A percentile compares a stretch with the other conserved stretches of the same genome.
These are phyloP conservation scores for Pestalotiopsis sp. DNA, from an alignment of 2,329 filamentous ascomycete species.

Conservation along the genomic window DNA sequence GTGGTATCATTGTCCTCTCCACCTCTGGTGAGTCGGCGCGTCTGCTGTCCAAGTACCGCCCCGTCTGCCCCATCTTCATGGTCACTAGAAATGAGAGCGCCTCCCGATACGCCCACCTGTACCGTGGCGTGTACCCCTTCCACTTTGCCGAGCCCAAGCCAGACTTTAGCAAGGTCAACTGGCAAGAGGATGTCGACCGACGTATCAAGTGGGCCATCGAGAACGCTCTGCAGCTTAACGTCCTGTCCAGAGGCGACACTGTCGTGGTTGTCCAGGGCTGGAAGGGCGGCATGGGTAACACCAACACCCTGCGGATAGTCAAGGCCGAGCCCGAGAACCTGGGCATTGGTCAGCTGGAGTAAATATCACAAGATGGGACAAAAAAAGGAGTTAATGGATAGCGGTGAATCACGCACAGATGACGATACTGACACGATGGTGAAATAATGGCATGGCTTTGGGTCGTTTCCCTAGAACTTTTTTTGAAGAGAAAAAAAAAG, in stretches of 20 bases:
- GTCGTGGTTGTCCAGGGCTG: constrained; percentile 88
- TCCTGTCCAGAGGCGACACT: constrained; percentile 72
- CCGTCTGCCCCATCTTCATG: constrained; percentile 99
- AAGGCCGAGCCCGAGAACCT: constrained; percentile 63
- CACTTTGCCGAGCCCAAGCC: constrained; percentile 91
- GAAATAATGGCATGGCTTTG: constrained; percentile 8
- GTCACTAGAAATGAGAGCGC: constrained; percentile 85
- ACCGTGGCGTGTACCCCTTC: constrained; percentile 98
- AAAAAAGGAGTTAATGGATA: constrained; percentile 2
- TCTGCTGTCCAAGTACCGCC: constrained; percentile 96
- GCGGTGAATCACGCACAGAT: constrained; percentile 3
- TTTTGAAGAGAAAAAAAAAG: background rate
- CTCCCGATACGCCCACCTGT: constrained; percentile 89
- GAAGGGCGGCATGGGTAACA: constrained; percentile 91
- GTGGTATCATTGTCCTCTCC: constrained; percentile 93
- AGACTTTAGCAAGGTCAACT: constrained; percentile 89
- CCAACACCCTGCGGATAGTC: constrained; percentile 75
- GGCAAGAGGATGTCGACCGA: constrained; percentile 98
- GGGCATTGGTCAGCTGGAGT: constrained; percentile 51
- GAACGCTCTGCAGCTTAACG: constrained; percentile 80
- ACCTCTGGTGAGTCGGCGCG: constrained; percentile 95
- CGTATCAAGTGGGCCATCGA: constrained; percentile 96
- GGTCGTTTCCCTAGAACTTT: background rate
- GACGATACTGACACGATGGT: constrained; percentile 6
- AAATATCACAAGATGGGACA: constrained; percentile 12